Conservation (phyloP, 1,284 basidiomycete genomes). For the Fomitiporia mediterranea region DNA sequence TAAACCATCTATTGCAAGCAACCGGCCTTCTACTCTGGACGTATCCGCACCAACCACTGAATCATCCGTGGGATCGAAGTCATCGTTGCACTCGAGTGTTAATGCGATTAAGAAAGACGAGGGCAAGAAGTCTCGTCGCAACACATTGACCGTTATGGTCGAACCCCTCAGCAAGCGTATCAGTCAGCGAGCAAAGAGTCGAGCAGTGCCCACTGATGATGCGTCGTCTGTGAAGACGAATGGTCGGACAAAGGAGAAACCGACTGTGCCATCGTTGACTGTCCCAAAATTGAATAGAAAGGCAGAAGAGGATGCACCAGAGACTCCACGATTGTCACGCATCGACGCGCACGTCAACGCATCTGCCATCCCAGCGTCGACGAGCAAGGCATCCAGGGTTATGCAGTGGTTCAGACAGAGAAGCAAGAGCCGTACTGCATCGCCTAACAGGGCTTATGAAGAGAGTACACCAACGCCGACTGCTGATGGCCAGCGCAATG, state of each 20-base stretch:
- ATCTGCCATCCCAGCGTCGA: constrained; percentile 55
- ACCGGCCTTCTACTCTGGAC: constrained; percentile 36
- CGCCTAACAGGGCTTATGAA: constrained; percentile 30
- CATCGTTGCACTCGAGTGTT: constrained; percentile 3
- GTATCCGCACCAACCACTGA: constrained; percentile 24
- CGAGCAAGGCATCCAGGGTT: constrained; percentile 69
- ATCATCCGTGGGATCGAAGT: constrained; percentile 13
- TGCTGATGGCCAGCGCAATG: constrained; percentile 16
- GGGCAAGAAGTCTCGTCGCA: constrained; percentile 60
- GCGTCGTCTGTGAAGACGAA: background rate
- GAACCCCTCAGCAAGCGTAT: constrained; percentile 65
- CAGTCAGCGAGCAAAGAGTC: constrained; percentile 44
- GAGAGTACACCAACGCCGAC: constrained; percentile 25
- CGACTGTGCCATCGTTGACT: background rate
- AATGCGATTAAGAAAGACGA: constrained; percentile 22
- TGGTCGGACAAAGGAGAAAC: constrained; percentile 16
- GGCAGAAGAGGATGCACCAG: constrained; percentile 4
- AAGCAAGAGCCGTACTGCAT: constrained; percentile 44
- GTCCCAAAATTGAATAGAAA: background rate
- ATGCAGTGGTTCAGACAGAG: constrained; percentile 80
- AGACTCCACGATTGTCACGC: constrained; percentile 23
- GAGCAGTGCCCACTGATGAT: constrained; percentile 31
- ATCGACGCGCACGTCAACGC: constrained; percentile 25
- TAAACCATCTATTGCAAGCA: constrained; percentile 21
- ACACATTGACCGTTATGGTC: constrained; percentile 80